Evolutionary conservation across 768 basidiomycete genomes (phyloP).

Genomic region (Boletus rex-veris): DNA sequence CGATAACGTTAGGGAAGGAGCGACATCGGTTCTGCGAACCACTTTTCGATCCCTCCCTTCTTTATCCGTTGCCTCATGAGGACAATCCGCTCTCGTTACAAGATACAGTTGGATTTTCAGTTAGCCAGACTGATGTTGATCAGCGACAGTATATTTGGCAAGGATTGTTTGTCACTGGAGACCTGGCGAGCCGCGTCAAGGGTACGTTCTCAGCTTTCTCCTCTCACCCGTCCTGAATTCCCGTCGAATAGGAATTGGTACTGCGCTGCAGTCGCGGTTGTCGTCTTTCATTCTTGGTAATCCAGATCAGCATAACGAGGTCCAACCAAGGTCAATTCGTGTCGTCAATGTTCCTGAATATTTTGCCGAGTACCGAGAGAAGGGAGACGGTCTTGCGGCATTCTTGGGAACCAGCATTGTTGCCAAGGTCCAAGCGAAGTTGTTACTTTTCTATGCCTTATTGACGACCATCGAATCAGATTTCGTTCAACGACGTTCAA

Average conservation of each 20-base stretch:
- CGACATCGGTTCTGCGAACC: slow-evolving; percentile 91
- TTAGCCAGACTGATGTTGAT: slow-evolving; percentile 58
- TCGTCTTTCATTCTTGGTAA: slow-evolving; percentile 57
- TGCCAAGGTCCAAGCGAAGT: slow-evolving; percentile 60
- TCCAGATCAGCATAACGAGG: slow-evolving; percentile 63
- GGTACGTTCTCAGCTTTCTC: slow-evolving; percentile 40
- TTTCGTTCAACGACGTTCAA: slow-evolving; percentile 67
- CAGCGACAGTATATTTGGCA: slow-evolving; percentile 73
- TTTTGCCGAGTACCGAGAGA: slow-evolving; percentile 86
- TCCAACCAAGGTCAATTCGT: slow-evolving; percentile 65
- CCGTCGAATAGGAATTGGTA: slow-evolving; percentile 48
- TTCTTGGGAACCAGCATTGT: slow-evolving; percentile 81
- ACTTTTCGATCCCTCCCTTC: slow-evolving; percentile 68
- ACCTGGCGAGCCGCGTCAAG: slow-evolving; percentile 66
- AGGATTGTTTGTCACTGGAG: slow-evolving; percentile 78
- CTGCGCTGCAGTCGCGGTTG: slow-evolving; percentile 70
- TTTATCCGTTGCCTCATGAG: slow-evolving; percentile 36
- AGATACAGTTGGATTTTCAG: slow-evolving; percentile 62
- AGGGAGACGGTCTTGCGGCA: slow-evolving; percentile 74
- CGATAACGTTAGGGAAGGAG: slow-evolving; percentile 79
- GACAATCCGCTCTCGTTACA: slow-evolving; percentile 48
- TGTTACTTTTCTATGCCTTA: background rate
- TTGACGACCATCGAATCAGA: slow-evolving; percentile 37
- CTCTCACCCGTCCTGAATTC: background rate
- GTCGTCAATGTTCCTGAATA: slow-evolving; percentile 78